Evolutionary conservation across 331 rosid species (phyloP), one percentile per base, ranked within the genome.

Genomic region (Malus hybrid): DNA sequence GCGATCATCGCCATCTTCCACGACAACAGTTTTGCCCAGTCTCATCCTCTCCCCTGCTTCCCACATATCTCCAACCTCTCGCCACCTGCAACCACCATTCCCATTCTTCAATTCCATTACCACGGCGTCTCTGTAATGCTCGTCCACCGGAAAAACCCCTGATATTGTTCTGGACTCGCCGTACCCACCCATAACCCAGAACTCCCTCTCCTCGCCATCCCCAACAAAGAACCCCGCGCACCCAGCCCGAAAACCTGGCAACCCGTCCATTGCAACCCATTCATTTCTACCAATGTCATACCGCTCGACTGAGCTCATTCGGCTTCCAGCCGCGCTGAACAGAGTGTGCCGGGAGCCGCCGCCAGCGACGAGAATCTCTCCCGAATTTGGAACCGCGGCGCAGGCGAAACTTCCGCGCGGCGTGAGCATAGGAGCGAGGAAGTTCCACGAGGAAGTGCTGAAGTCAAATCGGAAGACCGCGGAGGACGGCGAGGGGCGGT

Each of bases 121-220:
- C 74, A 83, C 95, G 1, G 90, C 96, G 27, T 85, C 89, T 69
- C 90, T 79, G 16, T 69, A 86, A 73, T 90, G 84, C 80, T 91
- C 93, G 33, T 94, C 96, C 68, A 93, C 93, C 2, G 98, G 98
- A 72, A 93, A 88, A 50, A 93, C 90, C 70, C 93, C 88, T 6
- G 87, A 87, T 55, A 93, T 88, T 6, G 97, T 91, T 82, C 97
- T 87, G 0, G 94, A 73, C 56, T 85, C 90, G 18, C 98, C 93
- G 31, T 90, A 90, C 22, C 98, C 97, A 46, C 98, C 98, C 85
- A 94, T 83, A 72, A 91, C 98, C 95, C 97, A 88, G 42, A 94
- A 94, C 72, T 91, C 93, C 69, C 81, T 81, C 70, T 70, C 78
- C 24, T 73, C 83, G 68, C 76, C 88, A 3, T 67, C 79, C 24